Base-by-base conservation (phyloP, 148 eudicot genomes). In the Fallopia convolvulus region DNA sequence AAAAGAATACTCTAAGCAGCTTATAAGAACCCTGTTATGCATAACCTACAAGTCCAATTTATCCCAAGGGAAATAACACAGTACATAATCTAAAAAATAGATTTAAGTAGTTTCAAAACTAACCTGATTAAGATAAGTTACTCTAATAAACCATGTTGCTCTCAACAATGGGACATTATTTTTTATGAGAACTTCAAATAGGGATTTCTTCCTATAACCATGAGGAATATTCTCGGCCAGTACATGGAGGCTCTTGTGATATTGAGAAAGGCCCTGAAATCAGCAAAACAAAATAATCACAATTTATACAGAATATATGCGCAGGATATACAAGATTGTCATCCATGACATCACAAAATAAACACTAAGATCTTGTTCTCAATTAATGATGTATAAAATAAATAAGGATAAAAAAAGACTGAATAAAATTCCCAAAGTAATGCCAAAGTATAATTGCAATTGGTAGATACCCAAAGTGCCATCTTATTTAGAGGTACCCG, bases 121-220 rank as follows among this genome's bases (percentile, higher is more conserved):
- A 46, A 73, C 99, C 97, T 96, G 99, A 85, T 91, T 96, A 66
- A 96, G 94, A 86, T 96, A 96, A 80, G 92, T 93, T 70, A 91
- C 91, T 91, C 91, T 96, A 78, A 96, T 86, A 82, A 88, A 96
- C 99, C 99, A 96, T 20, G 99, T 93, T n/a, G 99, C 99, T 83
- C 99, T 88, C 82, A 93, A 79, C 81, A 96, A 77, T 0, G 99
- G 94, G 74, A 96, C 97, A 82, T 93, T 91, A 79, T 96, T 96
- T 81, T 85, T 91, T 32, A 93, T 85, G 68, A 96, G 98, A 75
- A 93, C 90, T 81, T 93, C 99, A 82, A 96, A 87, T 65, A 91
- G 88, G 41, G 91, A 79, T 72, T 81, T 90, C 84, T 86, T 91
- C 77, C 91, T 86, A 80, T 87, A 90, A 68, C 98, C 97, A 89